phyloP scores from a whole-genome alignment of 2,329 filamentous ascomycete genomes.

The Ophiobolus disseminans region DNA sequence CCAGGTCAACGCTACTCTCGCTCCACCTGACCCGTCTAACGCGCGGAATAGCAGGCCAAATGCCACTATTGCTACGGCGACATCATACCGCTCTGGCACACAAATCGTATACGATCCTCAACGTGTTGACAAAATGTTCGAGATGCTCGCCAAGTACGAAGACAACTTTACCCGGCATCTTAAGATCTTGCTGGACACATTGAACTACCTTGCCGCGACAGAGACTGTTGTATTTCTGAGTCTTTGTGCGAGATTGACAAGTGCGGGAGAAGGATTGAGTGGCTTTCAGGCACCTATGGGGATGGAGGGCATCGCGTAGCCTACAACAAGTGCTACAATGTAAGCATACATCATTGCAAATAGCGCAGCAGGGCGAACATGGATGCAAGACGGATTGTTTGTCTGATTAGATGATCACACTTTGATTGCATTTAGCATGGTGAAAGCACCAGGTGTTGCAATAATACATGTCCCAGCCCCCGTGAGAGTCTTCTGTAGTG shows the following conservation, averaged over 20 bases:
- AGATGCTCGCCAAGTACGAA: conserved; percentile 90
- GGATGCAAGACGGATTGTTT: not conserved
- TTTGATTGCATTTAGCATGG: too few species aligned
- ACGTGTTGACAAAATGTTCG: conserved; percentile 77
- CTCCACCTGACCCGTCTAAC: conserved; percentile 18
- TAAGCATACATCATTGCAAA: not conserved
- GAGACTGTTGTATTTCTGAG: conserved; percentile 94
- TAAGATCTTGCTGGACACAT: conserved; percentile 89
- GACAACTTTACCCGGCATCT: conserved; percentile 90
- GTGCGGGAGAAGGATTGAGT: conserved; percentile 72
- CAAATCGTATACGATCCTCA: conserved; percentile 62
- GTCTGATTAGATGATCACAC: not conserved
- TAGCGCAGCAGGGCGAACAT: not conserved
- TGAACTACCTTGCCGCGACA: conserved; percentile 97
- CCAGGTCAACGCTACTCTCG: conserved; percentile 62
- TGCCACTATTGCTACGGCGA: conserved; percentile 16
- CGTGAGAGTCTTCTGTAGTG: too few species aligned
- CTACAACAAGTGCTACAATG: not conserved
- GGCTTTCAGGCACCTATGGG: conserved; percentile 35
- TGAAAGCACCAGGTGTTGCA: too few species aligned
- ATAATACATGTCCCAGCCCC: too few species aligned
- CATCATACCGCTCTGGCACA: conserved; percentile 30
- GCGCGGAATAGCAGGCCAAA: conserved; percentile 17
- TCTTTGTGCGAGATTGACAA: conserved; percentile 81
- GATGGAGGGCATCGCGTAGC: conserved; percentile 25